Conservation (phyloP, 2,329 filamentous ascomycete species). For the Alternaria sp. region DNA sequence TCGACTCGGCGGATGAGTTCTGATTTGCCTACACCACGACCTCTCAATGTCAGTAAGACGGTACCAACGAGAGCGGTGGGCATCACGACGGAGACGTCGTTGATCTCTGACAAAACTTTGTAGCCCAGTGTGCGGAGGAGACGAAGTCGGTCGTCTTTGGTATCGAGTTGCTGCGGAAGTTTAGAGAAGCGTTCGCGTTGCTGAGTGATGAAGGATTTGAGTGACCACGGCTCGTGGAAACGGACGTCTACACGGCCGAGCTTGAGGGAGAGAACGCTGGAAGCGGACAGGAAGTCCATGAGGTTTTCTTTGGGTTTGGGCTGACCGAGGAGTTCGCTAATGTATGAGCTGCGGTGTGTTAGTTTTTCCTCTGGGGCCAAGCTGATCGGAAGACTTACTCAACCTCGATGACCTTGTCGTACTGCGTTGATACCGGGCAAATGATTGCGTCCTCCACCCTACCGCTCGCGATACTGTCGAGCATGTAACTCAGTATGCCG, state of each 20-base stretch:
- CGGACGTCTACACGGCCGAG: constrained; percentile 92
- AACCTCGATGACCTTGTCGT: constrained; percentile 98
- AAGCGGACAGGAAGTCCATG: constrained; percentile 84
- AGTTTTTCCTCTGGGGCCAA: background rate
- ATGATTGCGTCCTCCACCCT: constrained; percentile 90
- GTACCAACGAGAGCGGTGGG: constrained; percentile 95
- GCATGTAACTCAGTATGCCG: constrained; percentile 87
- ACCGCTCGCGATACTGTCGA: constrained; percentile 88
- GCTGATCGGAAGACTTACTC: constrained; percentile 25
- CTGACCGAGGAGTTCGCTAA: constrained; percentile 88
- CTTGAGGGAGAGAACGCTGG: constrained; percentile 85
- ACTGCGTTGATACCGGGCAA: constrained; percentile 95
- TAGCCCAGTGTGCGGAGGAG: constrained; percentile 88
- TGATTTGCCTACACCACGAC: constrained; percentile 85
- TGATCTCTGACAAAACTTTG: constrained; percentile 91
- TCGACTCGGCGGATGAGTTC: constrained; percentile 87
- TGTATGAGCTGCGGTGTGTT: constrained; percentile 69
- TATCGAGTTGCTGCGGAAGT: constrained; percentile 42
- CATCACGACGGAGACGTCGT: constrained; percentile 96
- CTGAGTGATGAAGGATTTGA: constrained; percentile 79
- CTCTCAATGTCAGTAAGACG: constrained; percentile 86
- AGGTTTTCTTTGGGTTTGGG: constrained; percentile 97
- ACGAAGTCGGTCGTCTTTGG: constrained; percentile 64
- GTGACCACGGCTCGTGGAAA: constrained; percentile 95
- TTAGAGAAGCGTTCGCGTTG: constrained; percentile 68